Evolutionary conservation across 2,329 filamentous ascomycete genomes (phyloP).

Genomic region (Neofusicoccum ribis): DNA sequence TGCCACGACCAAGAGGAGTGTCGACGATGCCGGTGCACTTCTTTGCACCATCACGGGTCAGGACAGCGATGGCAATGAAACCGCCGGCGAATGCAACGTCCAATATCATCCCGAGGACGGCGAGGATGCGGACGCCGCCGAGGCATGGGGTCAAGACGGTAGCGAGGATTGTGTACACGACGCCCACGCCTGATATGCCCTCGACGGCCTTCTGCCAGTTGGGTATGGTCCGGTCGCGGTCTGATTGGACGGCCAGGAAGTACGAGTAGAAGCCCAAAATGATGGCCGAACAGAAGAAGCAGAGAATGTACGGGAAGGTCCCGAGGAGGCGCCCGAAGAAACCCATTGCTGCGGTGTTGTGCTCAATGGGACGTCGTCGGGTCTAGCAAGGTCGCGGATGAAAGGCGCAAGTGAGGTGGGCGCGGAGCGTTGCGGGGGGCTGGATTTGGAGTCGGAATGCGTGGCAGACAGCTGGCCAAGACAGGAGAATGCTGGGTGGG

Average conservation of each 20-base stretch:
- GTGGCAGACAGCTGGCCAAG: conserved; percentile 1
- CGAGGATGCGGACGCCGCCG: conserved; percentile 72
- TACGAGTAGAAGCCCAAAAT: conserved; percentile 77
- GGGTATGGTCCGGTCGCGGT: conserved; percentile 64
- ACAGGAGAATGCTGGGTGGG: background rate
- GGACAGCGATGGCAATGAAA: conserved; percentile 79
- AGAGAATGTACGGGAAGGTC: conserved; percentile 70
- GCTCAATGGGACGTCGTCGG: background rate
- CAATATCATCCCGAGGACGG: conserved; percentile 70
- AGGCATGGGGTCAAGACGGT: conserved; percentile 76
- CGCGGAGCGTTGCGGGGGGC: background rate
- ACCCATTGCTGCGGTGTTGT: conserved; percentile 7
- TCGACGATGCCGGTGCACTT: conserved; percentile 65
- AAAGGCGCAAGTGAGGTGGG: background rate
- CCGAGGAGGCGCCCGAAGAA: conserved; percentile 62
- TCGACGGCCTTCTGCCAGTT: conserved; percentile 71
- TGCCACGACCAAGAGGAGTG: conserved; percentile 69
- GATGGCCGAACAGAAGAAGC: conserved; percentile 71
- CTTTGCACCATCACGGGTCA: conserved; percentile 68
- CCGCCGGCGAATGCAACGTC: conserved; percentile 74
- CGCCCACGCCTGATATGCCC: conserved; percentile 68
- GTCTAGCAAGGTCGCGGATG: background rate
- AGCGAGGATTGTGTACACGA: conserved; percentile 73
- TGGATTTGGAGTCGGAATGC: background rate
- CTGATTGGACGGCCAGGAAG: conserved; percentile 72